These are phyloP conservation scores for Durio zibethinus DNA, from an alignment of 345 rosid genomes.

Conservation along the genomic window DNA sequence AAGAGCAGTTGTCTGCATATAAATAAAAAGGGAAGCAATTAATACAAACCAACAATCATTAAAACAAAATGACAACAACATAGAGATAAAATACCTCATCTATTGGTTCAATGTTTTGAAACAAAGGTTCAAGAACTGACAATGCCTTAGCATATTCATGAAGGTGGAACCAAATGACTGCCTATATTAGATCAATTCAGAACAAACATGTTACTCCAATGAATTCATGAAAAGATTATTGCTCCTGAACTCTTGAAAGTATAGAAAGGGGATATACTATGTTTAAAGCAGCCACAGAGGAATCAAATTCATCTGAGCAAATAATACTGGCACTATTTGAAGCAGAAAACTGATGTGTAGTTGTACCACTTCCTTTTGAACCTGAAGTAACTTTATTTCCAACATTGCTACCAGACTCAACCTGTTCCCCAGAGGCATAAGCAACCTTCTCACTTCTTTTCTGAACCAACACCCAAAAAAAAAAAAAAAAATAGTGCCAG, in stretches of 20 bases:
- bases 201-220: conserved; percentile 21
- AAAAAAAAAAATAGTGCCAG: not conserved
- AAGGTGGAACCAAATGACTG: conserved; percentile 75
- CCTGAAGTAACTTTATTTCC: conserved; percentile 44
- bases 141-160: conserved; percentile 76
- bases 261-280: conserved; percentile 46
- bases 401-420: conserved; percentile 42
- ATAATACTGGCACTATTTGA: conserved; percentile 34
- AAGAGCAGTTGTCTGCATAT: conserved; percentile 75
- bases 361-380: conserved; percentile 48
- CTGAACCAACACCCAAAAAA: conserved; percentile 40
- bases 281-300: conserved; percentile 70
- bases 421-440: conserved; percentile 58
- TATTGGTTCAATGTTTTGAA: conserved; percentile 67
- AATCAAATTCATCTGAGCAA: conserved; percentile 69
- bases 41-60: conserved; percentile 4
- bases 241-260: not conserved
- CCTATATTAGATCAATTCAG: conserved; percentile 18
- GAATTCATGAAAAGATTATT: not conserved
- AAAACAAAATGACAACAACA: not conserved
- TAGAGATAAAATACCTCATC: conserved; percentile 65
- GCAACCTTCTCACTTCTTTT: conserved; percentile 73
- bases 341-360: conserved; percentile 33
- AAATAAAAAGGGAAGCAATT: conserved; percentile 23
- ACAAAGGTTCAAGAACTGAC: conserved; percentile 72